Evolutionary conservation across 169 alveolate genomes (phyloP).

Genomic region (Cystoisospora suis): DNA sequence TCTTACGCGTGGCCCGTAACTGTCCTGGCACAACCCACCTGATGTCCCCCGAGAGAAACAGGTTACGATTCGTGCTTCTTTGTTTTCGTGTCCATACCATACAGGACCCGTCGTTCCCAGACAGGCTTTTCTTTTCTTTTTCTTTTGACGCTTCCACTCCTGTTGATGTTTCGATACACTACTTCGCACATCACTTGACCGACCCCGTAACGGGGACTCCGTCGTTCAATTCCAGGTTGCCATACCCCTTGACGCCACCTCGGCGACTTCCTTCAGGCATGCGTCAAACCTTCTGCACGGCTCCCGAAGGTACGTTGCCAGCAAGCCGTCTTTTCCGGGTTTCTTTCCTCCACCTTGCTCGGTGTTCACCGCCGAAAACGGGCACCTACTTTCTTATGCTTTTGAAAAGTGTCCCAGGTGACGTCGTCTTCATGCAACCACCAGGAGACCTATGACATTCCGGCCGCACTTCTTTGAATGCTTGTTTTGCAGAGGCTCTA

Average conservation of each 20-base stretch:
- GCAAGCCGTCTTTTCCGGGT: neutral
- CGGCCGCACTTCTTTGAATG: neutral
- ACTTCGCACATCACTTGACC: neutral
- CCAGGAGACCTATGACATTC: neutral
- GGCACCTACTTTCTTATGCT: too few relatives aligned
- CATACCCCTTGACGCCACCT: neutral
- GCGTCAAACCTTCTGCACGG: neutral
- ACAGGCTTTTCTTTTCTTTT: conserved; percentile 8
- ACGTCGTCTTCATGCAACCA: too few relatives aligned
- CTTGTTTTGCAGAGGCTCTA: neutral
- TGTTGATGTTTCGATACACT: neutral
- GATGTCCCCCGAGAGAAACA: too few relatives aligned
- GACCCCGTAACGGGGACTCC: conserved; percentile 3
- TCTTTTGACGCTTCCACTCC: neutral
- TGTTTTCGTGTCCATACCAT: too few relatives aligned
- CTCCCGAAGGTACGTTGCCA: neutral
- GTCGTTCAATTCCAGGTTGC: neutral
- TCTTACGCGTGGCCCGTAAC: too few relatives aligned
- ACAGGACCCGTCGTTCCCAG: neutral
- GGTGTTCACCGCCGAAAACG: too few relatives aligned
- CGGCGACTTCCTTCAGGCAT: conserved; percentile 21
- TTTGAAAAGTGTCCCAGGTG: too few relatives aligned
- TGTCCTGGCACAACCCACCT: too few relatives aligned
- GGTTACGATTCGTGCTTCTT: too few relatives aligned
- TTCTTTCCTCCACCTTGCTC: neutral